A percentile compares a stretch with the other conserved stretches of the same genome.
phyloP scores from a whole-genome alignment of 495 filamentous ascomycete species.

The Xylaria nigripes region DNA sequence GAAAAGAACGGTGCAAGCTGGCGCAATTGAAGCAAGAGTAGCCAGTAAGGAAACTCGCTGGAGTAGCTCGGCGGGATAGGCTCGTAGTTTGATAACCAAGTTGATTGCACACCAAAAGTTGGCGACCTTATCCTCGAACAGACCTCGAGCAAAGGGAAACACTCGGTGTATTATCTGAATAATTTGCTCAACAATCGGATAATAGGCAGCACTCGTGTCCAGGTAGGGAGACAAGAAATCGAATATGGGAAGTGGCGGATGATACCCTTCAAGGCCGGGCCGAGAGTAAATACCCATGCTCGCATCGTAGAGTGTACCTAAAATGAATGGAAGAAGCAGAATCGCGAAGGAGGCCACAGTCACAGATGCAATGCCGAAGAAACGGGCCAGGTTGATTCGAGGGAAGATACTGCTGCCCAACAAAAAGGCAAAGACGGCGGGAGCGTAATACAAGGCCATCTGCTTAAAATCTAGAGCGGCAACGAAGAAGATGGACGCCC shows the following conservation, averaged over 20 bases:
- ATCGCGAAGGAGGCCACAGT: slow-evolving; percentile 67
- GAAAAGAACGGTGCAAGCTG: slow-evolving; percentile 73
- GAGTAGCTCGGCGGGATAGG: slow-evolving; percentile 56
- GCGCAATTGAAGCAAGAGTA: slow-evolving; percentile 65
- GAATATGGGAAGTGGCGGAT: slow-evolving; percentile 51
- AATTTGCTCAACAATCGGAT: slow-evolving; percentile 64
- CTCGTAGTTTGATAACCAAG: slow-evolving; percentile 74
- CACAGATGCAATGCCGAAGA: slow-evolving; percentile 64
- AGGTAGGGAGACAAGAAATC: slow-evolving; percentile 49
- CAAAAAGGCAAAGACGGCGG: slow-evolving; percentile 84
- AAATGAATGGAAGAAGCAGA: slow-evolving; percentile 63
- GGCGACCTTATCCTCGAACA: slow-evolving; percentile 98
- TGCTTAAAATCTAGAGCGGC: slow-evolving; percentile 90
- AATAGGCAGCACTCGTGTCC: slow-evolving; percentile 57
- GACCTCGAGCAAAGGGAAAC: slow-evolving; percentile 85
- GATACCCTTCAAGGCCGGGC: slow-evolving; percentile 39
- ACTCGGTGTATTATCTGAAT: slow-evolving; percentile 78
- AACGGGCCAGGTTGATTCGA: slow-evolving; percentile 54
- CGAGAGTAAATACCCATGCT: slow-evolving; percentile 43
- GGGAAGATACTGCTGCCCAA: slow-evolving; percentile 78
- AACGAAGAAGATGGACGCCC: slow-evolving; percentile 93
- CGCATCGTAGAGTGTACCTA: slow-evolving; percentile 55
- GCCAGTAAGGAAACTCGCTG: slow-evolving; percentile 69
- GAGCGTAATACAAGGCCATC: slow-evolving; percentile 96
- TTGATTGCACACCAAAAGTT: slow-evolving; percentile 96